phyloP scores from a whole-genome alignment of 2,329 filamentous ascomycete genomes.

The Leptographium radiaticola region DNA sequence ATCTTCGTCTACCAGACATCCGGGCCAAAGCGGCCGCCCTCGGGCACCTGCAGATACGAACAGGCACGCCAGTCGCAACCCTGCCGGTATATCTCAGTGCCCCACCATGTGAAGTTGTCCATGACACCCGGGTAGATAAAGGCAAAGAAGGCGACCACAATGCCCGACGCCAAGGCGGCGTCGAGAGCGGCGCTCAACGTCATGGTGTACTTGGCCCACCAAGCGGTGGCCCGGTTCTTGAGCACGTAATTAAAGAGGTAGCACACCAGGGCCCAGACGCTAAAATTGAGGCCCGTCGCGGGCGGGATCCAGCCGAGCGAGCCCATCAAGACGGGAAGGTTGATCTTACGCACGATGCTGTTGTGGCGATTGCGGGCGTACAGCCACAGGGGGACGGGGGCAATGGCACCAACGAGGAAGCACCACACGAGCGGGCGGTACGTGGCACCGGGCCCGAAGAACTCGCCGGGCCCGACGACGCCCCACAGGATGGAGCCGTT shows the following conservation, averaged over 20 bases:
- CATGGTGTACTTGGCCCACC: conserved; percentile 92
- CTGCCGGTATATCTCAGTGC: conserved; percentile 71
- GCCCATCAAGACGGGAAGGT: conserved; percentile 72
- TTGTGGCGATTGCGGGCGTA: conserved; percentile 46
- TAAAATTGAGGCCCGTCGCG: conserved; percentile 77
- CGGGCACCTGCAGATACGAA: conserved; percentile 49
- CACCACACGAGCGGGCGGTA: conserved; percentile 72
- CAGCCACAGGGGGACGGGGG: conserved; percentile 63
- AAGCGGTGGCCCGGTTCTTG: conserved; percentile 53
- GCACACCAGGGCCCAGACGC: conserved; percentile 74
- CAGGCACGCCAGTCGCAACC: conserved; percentile 81
- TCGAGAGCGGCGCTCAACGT: conserved; percentile 73
- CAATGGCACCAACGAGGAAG: conserved; percentile 62
- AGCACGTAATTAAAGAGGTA: conserved; percentile 73
- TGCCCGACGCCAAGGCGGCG: conserved; percentile 68
- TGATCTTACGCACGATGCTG: conserved; percentile 61
- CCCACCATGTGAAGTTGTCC: conserved; percentile 72
- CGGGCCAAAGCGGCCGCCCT: conserved; percentile 55
- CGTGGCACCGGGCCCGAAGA: conserved; percentile 64
- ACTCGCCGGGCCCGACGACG: conserved; percentile 68
- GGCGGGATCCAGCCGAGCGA: conserved; percentile 79
- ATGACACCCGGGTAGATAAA: conserved; percentile 72
- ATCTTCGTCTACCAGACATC: conserved; percentile 34
- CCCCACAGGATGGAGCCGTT: conserved; percentile 86
- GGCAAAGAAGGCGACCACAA: conserved; percentile 74